phyloP scores from a whole-genome alignment of 306 rosid species.

The Cercis canadensis region DNA sequence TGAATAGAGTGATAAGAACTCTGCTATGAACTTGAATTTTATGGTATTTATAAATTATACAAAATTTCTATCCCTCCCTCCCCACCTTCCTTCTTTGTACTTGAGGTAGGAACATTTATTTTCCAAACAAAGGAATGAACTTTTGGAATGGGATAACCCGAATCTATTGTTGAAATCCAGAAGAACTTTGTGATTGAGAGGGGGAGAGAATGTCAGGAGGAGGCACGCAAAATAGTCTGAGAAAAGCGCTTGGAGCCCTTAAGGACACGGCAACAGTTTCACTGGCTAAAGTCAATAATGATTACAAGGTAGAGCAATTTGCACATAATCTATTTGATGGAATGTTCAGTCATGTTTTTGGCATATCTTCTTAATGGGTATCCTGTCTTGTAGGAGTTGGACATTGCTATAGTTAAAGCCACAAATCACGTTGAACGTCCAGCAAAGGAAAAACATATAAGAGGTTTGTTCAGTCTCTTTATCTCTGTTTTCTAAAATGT shows the following conservation, averaged over 20 bases:
- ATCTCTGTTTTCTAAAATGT: conserved; percentile 3
- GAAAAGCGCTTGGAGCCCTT: conserved; percentile 96
- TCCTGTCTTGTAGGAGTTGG: conserved; percentile 76
- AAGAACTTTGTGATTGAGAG: conserved; percentile 54
- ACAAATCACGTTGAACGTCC: conserved; percentile 97
- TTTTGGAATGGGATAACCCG: conserved; percentile 23
- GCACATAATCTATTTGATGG: conserved; percentile 12
- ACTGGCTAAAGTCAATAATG: conserved; percentile 98
- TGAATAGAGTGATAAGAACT: conserved; percentile 27
- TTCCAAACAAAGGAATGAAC: conserved; percentile 15
- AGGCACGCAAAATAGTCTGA: conserved; percentile 81
- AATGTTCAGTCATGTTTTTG: conserved; percentile 10
- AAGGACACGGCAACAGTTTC: conserved; percentile 98
- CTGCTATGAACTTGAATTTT: conserved; percentile 25
- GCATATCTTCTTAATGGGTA: conserved; percentile 32
- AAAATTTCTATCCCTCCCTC: not conserved
- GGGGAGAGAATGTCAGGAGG: conserved; percentile 78
- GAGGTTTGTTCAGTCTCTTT: conserved; percentile 61
- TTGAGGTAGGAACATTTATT: conserved; percentile 38
- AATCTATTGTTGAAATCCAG: conserved; percentile 31
- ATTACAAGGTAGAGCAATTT: conserved; percentile 74
- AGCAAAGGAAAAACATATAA: conserved; percentile 84
- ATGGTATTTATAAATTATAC: conserved; percentile 8
- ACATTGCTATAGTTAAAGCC: conserved; percentile 90
- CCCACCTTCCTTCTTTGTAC: conserved; percentile 12